A percentile compares a stretch with the other conserved stretches of the same genome.
Conservation (phyloP, 805 yeast species). For the Yamadazyma sp. region DNA sequence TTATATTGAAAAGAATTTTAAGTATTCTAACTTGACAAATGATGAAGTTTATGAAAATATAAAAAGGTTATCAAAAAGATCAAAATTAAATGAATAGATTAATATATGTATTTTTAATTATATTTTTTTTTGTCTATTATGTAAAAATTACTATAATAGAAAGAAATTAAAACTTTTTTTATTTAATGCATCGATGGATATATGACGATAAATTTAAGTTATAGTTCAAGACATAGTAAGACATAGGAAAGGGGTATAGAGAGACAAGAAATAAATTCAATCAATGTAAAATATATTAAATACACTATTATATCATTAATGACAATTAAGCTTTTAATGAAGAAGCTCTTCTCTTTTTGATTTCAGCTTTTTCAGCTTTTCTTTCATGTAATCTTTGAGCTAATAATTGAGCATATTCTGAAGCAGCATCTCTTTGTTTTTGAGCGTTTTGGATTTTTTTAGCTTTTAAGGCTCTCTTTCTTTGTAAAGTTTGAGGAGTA, state of each 20-base stretch:
- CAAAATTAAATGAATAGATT: neutral
- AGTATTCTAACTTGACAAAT: conserved; percentile 46
- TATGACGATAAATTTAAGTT: conserved; percentile 1
- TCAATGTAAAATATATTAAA: conserved; percentile 18
- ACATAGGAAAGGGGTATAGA: too few species aligned
- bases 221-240: too few species aligned
- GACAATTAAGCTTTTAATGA: conserved; percentile 82
- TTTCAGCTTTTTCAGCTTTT: conserved; percentile 98
- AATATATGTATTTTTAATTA: neutral
- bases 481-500: conserved; percentile 98
- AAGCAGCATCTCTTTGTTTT: conserved; percentile 99
- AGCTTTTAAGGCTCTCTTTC: conserved; percentile 96
- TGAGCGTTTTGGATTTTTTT: conserved; percentile 95
- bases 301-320: conserved; percentile 19
- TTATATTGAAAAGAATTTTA: conserved; percentile 55
- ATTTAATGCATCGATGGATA: neutral
- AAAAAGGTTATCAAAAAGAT: conserved; percentile 41
- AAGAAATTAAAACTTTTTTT: too few species aligned
- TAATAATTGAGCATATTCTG: conserved; percentile 98
- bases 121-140: neutral
- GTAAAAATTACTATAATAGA: too few species aligned
- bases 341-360: conserved; percentile 99
- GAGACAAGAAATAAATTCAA: neutral
- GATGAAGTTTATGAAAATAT: conserved; percentile 64
- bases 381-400: conserved; percentile 98